phyloP scores from a whole-genome alignment of 768 basidiomycete species.

The Mycena leptocephala region DNA sequence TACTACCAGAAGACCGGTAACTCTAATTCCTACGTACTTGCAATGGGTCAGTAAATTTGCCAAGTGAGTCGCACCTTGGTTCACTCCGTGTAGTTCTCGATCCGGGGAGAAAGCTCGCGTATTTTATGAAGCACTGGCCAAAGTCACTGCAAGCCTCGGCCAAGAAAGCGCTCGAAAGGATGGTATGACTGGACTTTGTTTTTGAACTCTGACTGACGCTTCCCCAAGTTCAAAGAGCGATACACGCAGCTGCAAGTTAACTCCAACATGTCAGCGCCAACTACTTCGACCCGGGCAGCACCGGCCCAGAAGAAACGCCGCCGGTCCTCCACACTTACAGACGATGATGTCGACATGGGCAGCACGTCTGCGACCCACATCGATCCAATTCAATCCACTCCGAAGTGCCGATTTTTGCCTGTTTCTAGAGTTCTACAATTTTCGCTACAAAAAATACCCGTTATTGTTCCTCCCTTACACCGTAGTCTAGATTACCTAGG shows the following conservation, averaged over 20 bases:
- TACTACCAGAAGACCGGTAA: conserved; percentile 53
- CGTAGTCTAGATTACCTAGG: too few relatives aligned
- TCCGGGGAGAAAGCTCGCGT: neutral
- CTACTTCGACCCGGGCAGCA: neutral
- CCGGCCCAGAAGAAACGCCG: neutral
- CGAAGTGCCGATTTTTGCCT: too few relatives aligned
- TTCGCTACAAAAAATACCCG: too few relatives aligned
- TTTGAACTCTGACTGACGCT: neutral
- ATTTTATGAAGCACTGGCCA: conserved; percentile 46
- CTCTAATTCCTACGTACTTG: conserved; percentile 49
- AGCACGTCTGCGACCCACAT: neutral
- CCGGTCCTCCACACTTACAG: neutral
- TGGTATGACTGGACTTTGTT: conserved; percentile 27
- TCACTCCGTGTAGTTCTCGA: conserved; percentile 12
- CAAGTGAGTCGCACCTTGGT: neutral
- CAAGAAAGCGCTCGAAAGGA: conserved; percentile 30
- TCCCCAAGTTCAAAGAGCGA: neutral
- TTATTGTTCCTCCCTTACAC: too few relatives aligned
- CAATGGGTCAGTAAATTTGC: conserved; percentile 47
- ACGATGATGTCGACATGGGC: neutral
- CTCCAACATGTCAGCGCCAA: neutral
- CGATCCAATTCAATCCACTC: neutral
- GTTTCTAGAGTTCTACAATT: too few relatives aligned
- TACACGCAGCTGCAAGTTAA: neutral
- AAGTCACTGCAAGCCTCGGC: conserved; percentile 34